Conservation (phyloP, 768 basidiomycete species). For the Grammothele lineata region DNA sequence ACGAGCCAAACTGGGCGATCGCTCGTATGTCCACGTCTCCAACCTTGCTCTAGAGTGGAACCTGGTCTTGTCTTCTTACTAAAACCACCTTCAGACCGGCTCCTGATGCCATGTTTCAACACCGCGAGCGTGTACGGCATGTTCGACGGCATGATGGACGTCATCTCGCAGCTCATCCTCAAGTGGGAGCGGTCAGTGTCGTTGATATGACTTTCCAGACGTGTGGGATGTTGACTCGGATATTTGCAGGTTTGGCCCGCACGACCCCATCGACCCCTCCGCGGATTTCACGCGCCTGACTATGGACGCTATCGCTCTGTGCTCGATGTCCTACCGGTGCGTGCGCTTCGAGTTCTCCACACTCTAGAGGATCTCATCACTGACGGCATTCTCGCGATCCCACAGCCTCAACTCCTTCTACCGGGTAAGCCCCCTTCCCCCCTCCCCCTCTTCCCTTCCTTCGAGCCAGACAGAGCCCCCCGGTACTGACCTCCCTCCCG, state of each 20-base stretch:
- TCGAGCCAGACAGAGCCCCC: no score
- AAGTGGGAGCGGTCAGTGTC: conserved; percentile 39
- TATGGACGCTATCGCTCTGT: conserved; percentile 42
- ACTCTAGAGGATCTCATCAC: no score
- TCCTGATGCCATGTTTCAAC: conserved; percentile 39
- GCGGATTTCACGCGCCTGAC: conserved; percentile 47
- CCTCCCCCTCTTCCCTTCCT: no score
- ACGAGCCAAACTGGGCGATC: conserved; percentile 44
- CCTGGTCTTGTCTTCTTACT: no score
- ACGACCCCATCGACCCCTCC: conserved; percentile 36
- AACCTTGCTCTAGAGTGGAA: no score
- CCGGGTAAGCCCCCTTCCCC: conserved; percentile 33
- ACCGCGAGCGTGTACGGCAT: conserved; percentile 37
- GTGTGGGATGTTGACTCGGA: background rate
- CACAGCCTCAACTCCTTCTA: conserved; percentile 45
- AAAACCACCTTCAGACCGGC: no score
- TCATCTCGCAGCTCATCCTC: conserved; percentile 37
- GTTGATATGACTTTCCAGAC: no score
- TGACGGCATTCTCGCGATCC: background rate
- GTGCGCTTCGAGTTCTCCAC: no score
- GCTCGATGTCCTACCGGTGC: conserved; percentile 39
- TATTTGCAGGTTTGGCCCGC: conserved; percentile 35
- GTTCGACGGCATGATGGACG: conserved; percentile 45
- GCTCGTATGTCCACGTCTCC: conserved; percentile 37
- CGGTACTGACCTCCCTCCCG: background rate